Percentiles rank a stretch among this genome's conserved stretches.
phyloP scores from a whole-genome alignment of 331 rosid species.

The Phaseolus coccineus region DNA sequence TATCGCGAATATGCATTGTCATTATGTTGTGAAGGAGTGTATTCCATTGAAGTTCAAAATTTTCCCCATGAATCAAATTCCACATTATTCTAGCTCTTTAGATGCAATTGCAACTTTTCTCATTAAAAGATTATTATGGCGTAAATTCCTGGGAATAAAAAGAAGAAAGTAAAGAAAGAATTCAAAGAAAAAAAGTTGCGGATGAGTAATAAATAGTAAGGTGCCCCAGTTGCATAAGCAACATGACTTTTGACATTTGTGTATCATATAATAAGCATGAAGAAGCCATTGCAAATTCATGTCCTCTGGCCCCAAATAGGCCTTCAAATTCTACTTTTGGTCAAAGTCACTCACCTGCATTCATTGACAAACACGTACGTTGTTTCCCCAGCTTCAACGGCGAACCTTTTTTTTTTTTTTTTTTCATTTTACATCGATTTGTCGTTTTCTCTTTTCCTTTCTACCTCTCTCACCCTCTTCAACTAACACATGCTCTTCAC shows the following conservation, averaged over 20 bases:
- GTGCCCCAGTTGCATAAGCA: background rate
- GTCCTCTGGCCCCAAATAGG: background rate
- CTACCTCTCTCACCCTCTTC: background rate
- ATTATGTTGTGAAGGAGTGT: slow-evolving; percentile 36
- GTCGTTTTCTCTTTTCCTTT: background rate
- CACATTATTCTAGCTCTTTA: background rate
- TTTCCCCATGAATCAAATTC: background rate
- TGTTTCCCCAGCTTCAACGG: background rate
- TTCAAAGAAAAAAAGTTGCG: background rate
- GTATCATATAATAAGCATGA: background rate
- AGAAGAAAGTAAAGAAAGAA: background rate
- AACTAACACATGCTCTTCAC: background rate
- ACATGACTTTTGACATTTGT: background rate
- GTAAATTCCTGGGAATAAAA: background rate
- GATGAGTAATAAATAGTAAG: background rate
- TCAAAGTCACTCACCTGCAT: background rate
- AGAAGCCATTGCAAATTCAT: background rate
- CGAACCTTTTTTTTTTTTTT: background rate
- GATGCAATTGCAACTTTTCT: background rate
- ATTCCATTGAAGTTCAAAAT: slow-evolving; percentile 16
- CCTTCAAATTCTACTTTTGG: background rate
- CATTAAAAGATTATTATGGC: background rate
- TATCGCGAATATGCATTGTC: slow-evolving; percentile 17
- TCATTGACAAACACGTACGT: background rate
- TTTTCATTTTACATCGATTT: background rate